These are phyloP conservation scores for Colletotrichum magnum DNA, from an alignment of 2,329 filamentous ascomycete species.

Conservation along the genomic window DNA sequence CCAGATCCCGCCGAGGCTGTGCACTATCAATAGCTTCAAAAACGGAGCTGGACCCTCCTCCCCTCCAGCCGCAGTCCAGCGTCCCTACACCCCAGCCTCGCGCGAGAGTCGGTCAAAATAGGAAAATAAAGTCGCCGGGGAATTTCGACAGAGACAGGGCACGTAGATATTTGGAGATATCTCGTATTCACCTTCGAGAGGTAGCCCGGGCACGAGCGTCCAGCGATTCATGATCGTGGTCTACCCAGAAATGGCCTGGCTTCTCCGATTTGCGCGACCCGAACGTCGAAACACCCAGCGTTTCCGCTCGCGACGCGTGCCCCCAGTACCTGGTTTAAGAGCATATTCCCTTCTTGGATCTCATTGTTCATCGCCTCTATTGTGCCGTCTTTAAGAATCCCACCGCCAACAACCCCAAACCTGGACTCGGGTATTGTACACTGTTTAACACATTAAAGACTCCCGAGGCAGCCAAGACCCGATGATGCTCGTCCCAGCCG, in stretches of 20 bases:
- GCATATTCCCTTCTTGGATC: background rate
- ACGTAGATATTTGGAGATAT: background rate
- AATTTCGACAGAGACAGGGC: background rate
- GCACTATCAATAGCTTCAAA: constrained; percentile 33
- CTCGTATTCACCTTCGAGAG: too few relatives aligned
- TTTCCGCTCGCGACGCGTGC: background rate
- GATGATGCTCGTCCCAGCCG: constrained; percentile 13
- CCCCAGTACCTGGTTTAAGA: background rate
- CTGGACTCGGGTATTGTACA: constrained; percentile 41
- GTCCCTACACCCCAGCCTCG: constrained; percentile 4
- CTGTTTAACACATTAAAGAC: constrained; percentile 36
- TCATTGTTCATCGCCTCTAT: constrained; percentile 22
- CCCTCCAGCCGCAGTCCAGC: background rate
- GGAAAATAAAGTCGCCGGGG: background rate
- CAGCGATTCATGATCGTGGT: too few relatives aligned
- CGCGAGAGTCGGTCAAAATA: background rate
- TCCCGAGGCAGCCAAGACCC: constrained; percentile 19
- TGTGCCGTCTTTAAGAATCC: constrained; percentile 26
- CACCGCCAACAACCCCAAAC: constrained; percentile 39
- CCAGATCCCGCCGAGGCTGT: constrained; percentile 31
- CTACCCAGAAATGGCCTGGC: too few relatives aligned
- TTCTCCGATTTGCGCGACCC: background rate
- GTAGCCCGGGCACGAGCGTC: too few relatives aligned
- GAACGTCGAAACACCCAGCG: background rate
- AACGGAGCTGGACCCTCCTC: constrained; percentile 9